phyloP scores from a whole-genome alignment of 805 yeast species.

The Kregervanrija fluxuum region DNA sequence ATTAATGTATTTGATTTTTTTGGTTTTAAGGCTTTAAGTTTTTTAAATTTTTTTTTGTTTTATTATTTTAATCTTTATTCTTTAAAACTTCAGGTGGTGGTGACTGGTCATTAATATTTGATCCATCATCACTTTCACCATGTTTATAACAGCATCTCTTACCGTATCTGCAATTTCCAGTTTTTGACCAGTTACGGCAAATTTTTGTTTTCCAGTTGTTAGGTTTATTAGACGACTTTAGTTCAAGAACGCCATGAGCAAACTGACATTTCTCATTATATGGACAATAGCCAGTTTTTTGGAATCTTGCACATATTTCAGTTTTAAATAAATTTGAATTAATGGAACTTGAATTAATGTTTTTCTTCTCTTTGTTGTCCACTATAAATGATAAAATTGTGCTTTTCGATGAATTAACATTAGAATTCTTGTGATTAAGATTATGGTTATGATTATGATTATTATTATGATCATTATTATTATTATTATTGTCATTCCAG shows the following conservation, averaged over 20 bases:
- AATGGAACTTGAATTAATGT: neutral
- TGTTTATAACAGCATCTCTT: conserved; percentile 90
- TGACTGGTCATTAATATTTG: conserved; percentile 1
- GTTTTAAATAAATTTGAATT: conserved; percentile 60
- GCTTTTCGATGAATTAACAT: neutral
- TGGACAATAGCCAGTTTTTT: conserved; percentile 68
- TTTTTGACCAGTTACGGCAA: conserved; percentile 80
- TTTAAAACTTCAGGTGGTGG: conserved; percentile 4
- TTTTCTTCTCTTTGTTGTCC: too few species aligned
- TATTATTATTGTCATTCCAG: neutral
- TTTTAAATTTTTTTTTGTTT: too few species aligned
- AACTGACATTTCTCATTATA: conserved; percentile 90
- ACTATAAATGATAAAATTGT: too few species aligned
- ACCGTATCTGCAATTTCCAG: conserved; percentile 82
- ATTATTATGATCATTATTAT: too few species aligned
- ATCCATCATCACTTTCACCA: conserved; percentile 34
- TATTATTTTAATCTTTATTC: neutral
- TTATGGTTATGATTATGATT: too few species aligned
- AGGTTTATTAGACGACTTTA: conserved; percentile 65
- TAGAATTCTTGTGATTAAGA: neutral
- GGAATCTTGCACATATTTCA: conserved; percentile 76
- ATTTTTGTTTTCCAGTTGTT: conserved; percentile 87
- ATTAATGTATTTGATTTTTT: too few species aligned
- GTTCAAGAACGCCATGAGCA: conserved; percentile 81
- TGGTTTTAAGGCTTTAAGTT: too few species aligned